A percentile compares a stretch with the other conserved stretches of the same genome.
Conservation (phyloP, 1,139 yeast genomes). For the Wickerhamiella pararugosa region DNA sequence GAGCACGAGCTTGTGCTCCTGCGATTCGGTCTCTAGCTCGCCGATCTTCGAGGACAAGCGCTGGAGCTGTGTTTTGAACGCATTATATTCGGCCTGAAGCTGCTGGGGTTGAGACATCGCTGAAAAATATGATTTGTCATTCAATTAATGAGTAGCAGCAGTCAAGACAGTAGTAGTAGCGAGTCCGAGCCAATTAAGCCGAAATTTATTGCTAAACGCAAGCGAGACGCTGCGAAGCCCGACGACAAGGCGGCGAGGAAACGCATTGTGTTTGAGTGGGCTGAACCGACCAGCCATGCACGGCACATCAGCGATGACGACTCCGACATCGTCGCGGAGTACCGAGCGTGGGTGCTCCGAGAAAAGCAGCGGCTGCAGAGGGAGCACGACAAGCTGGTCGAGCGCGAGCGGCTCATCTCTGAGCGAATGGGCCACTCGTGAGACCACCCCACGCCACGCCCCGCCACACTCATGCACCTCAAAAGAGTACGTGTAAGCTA, state of each 20-base stretch:
- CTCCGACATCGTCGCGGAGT: slow-evolving; percentile 35
- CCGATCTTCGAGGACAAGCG: slow-evolving; percentile 27
- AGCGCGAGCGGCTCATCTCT: background rate
- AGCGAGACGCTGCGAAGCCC: too few relatives aligned
- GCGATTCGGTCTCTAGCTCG: slow-evolving; percentile 30
- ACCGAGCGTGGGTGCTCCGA: slow-evolving; percentile 33
- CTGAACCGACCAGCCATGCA: too few relatives aligned
- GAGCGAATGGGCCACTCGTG: too few relatives aligned
- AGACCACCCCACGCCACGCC: background rate
- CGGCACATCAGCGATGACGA: too few relatives aligned
- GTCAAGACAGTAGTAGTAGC: too few relatives aligned
- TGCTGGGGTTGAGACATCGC: slow-evolving; percentile 16
- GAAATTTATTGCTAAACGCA: too few relatives aligned
- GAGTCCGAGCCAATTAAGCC: too few relatives aligned
- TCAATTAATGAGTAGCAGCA: too few relatives aligned
- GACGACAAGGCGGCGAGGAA: too few relatives aligned
- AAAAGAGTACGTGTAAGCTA: background rate
- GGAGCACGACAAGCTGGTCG: slow-evolving; percentile 28
- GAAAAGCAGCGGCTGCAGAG: slow-evolving; percentile 30
- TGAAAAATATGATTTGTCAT: background rate
- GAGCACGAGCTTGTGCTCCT: slow-evolving; percentile 35
- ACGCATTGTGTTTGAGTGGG: too few relatives aligned
- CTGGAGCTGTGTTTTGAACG: slow-evolving; percentile 25
- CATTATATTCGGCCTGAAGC: slow-evolving; percentile 30
- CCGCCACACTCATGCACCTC: background rate